These are phyloP conservation scores for Cornus florida DNA, from an alignment of 148 eudicot genomes.

Conservation along the genomic window DNA sequence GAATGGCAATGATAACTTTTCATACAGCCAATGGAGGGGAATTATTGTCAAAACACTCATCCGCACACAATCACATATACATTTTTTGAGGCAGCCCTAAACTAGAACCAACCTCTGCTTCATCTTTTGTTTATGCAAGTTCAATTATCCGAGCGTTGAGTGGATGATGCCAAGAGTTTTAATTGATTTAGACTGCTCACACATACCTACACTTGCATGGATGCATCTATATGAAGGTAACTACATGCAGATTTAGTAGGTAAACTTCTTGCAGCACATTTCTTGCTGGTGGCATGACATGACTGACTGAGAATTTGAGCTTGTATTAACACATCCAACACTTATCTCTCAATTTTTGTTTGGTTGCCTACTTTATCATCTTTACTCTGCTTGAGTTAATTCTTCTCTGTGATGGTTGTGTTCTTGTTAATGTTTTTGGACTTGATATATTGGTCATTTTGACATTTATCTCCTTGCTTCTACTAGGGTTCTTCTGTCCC, in stretches of 20 bases:
- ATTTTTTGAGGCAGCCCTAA: too few species aligned
- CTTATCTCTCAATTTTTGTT: neutral
- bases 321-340: neutral
- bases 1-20: neutral
- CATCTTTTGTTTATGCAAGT: too few species aligned
- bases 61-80: too few species aligned
- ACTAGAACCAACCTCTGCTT: too few species aligned
- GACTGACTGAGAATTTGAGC: neutral
- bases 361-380: neutral
- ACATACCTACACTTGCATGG: neutral
- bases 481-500: constrained; percentile 64
- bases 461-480: constrained; percentile 2
- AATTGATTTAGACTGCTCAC: too few species aligned
- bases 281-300: neutral
- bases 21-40: neutral
- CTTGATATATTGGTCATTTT: neutral
- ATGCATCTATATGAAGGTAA: neutral
- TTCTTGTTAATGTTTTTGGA: neutral
- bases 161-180: too few species aligned
- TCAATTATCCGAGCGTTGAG: too few species aligned
- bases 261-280: neutral
- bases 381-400: neutral
- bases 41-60: too few species aligned
- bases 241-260: neutral
- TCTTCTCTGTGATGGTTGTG: neutral